Base-by-base conservation (phyloP, 345 rosid species). In the Crucihimalaya himalaica region DNA sequence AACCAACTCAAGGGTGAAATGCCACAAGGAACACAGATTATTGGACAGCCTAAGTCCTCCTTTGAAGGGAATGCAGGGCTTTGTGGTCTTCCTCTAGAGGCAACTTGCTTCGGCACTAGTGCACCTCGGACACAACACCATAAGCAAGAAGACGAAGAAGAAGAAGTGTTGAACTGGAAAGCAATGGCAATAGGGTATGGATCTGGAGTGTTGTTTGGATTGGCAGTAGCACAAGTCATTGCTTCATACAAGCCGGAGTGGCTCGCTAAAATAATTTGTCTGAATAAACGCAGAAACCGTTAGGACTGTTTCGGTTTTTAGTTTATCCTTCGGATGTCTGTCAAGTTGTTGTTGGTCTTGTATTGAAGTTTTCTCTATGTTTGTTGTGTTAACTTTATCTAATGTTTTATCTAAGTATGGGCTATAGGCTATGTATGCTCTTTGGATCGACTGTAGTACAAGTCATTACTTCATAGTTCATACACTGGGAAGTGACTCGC, bases 1-100 rank as follows among this genome's bases (percentile, higher is more conserved):
- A 71, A 71, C 43, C 68, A 71, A 27, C 68, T 71, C 32, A 61
- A 3, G 0, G 70, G 76, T 31, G 48, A 65, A 35, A 35, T 72
- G 63, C 76, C 76, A 53, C 70, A 72, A 63, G 70, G 70, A 42
- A 1, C 76, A 20, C 76, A 72, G 0, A 63, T 72, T 1, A 63
- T 2, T 20, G 70, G 76, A 1, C 63, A 72, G 16, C 0, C 76
- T 10, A 21, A 53, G 53, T 72, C 76, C 0, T 72, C 70, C 0
- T 72, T 72, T 16, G 47, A 72, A 52, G 70, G 54, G 1, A 72
- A 63, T 31, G 55, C 63, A 15, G 35, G 70, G 27, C 70, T 72
- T 63, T 72, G 76, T 72, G 76, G 76, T 52, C 63, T 62, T 15
- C 76, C 76, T 29, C 53, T 72, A 0, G 9, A 28, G 0, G 35